These are phyloP conservation scores for Brassica cretica DNA, from an alignment of 345 rosid species.

Conservation along the genomic window DNA sequence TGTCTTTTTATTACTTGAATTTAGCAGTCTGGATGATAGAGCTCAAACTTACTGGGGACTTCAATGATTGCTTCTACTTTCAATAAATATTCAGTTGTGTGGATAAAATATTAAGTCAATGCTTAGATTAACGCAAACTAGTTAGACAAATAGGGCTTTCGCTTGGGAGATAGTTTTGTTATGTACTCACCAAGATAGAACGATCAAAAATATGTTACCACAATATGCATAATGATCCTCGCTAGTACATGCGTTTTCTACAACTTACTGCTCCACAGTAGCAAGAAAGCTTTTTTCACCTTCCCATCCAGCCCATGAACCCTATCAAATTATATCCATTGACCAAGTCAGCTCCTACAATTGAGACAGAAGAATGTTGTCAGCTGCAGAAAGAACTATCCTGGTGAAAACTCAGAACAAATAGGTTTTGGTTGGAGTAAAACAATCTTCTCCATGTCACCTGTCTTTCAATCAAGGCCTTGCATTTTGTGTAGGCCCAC, in stretches of 20 bases:
- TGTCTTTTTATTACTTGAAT: background rate
- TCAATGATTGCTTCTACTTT: background rate
- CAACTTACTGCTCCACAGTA: constrained; percentile 75
- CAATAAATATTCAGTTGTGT: background rate
- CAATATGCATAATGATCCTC: background rate
- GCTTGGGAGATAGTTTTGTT: constrained; percentile 17
- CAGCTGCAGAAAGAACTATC: constrained; percentile 89
- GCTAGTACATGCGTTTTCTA: constrained; percentile 59
- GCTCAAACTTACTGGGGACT: background rate
- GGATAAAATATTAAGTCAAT: background rate
- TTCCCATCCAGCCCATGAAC: constrained; percentile 76
- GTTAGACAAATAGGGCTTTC: background rate
- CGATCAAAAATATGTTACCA: background rate
- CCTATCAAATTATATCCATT: constrained; percentile 81
- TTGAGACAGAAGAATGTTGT: constrained; percentile 44
- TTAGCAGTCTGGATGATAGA: background rate
- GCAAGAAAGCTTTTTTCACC: constrained; percentile 59
- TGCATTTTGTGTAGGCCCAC: constrained; percentile 53
- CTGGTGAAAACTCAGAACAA: constrained; percentile 43
- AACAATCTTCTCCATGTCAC: constrained; percentile 35
- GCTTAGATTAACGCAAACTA: background rate
- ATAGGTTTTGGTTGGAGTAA: constrained; percentile 69
- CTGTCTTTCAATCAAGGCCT: constrained; percentile 69
- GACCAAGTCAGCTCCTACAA: constrained; percentile 64
- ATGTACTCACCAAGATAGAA: constrained; percentile 28